A percentile compares a stretch with the other conserved stretches of the same genome.
phyloP scores from a whole-genome alignment of 2,329 filamentous ascomycete species.

The Aciculosporium take region DNA sequence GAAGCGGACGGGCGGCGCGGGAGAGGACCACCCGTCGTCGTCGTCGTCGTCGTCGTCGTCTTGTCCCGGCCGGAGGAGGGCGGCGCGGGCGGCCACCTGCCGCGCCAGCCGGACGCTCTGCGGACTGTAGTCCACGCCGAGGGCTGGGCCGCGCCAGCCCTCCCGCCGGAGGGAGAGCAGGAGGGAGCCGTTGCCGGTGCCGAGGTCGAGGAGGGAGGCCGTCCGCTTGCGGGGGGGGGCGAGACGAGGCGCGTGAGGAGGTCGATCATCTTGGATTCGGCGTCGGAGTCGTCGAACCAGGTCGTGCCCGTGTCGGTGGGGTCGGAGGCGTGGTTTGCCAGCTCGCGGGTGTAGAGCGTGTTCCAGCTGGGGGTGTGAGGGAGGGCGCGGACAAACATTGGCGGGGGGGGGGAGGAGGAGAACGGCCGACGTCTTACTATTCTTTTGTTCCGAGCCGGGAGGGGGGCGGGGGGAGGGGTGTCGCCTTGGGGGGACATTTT shows the following conservation, averaged over 20 bases:
- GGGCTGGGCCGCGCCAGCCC: slow-evolving; percentile 51
- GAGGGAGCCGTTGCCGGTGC: slow-evolving; percentile 86
- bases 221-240: slow-evolving; percentile 10
- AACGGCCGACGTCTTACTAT: too few relatives aligned
- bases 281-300: slow-evolving; percentile 92
- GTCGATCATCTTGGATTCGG: slow-evolving; percentile 63
- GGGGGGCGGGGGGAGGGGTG: too few relatives aligned
- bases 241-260: slow-evolving; percentile 39
- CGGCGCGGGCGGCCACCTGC: slow-evolving; percentile 30
- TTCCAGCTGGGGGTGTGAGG: slow-evolving; percentile 50
- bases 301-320: slow-evolving; percentile 72
- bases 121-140: slow-evolving; percentile 80
- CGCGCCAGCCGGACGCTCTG: slow-evolving; percentile 60
- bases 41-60: too few relatives aligned
- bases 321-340: slow-evolving; percentile 56
- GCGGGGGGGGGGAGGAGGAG: slow-evolving; percentile 17
- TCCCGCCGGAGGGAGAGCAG: slow-evolving; percentile 63
- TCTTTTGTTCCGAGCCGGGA: slow-evolving; percentile 76
- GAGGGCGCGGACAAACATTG: too few relatives aligned
- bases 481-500: too few relatives aligned
- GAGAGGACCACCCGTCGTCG: too few relatives aligned
- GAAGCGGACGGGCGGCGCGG: slow-evolving; percentile 26
- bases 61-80: too few relatives aligned
- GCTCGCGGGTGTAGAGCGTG: slow-evolving; percentile 54
- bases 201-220: slow-evolving; percentile 68